phyloP scores from a whole-genome alignment of 441 rosid genomes.

The Pelargonium citronellum region DNA sequence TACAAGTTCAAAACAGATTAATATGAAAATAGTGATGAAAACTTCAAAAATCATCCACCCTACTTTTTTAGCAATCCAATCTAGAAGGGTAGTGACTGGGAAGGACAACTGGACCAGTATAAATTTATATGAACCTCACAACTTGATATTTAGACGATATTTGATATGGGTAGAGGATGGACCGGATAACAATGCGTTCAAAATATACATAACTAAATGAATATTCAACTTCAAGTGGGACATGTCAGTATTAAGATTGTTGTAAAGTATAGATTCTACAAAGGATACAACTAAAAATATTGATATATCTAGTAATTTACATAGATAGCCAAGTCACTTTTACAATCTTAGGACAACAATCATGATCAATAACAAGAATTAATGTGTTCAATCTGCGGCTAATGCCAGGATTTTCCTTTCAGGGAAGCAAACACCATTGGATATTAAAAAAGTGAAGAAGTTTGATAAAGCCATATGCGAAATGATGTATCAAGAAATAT shows the following conservation, averaged over 20 bases:
- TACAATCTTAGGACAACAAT: not conserved
- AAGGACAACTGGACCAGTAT: not conserved
- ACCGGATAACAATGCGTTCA: not conserved
- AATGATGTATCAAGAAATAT: not conserved
- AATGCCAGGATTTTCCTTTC: not conserved
- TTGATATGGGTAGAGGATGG: not conserved
- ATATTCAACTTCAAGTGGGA: not conserved
- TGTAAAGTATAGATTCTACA: not conserved
- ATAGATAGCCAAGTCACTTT: not conserved
- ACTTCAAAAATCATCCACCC: not conserved
- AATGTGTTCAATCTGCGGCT: not conserved
- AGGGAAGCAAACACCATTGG: not conserved
- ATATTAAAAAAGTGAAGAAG: not conserved
- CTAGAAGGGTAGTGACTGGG: not conserved
- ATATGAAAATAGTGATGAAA: not conserved
- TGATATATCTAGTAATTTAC: not conserved
- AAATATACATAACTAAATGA: not conserved
- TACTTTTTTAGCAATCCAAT: not conserved
- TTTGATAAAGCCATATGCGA: not conserved
- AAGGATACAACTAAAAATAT: not conserved
- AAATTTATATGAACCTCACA: slow-evolving; percentile 1
- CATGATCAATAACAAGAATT: not conserved
- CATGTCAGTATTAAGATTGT: not conserved
- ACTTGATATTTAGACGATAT: not conserved
- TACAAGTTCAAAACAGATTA: not conserved